Evolutionary conservation across 2,329 filamentous ascomycete genomes (phyloP).

Genomic region (Trichoderma cornu-damae): DNA sequence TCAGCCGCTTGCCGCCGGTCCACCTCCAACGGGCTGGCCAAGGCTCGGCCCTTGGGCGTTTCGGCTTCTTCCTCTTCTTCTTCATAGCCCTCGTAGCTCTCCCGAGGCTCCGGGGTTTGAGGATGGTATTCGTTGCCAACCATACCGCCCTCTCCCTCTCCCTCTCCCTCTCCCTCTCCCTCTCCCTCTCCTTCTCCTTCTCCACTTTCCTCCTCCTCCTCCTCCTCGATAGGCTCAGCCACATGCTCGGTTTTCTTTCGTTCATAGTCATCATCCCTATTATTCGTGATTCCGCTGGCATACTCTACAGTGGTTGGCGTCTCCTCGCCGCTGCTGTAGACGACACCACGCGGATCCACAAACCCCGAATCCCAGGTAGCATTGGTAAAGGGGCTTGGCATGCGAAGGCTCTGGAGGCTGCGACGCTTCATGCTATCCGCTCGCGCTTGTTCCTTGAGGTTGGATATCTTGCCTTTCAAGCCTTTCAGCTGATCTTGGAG

Average conservation of each 20-base stretch:
- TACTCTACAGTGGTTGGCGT: background rate
- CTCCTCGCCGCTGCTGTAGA: conserved; percentile 24
- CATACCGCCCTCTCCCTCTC: background rate
- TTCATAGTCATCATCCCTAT: background rate
- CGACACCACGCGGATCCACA: conserved; percentile 24
- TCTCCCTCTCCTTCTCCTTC: background rate
- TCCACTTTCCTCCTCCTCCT: background rate
- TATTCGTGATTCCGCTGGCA: background rate
- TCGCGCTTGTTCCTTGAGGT: conserved; percentile 68
- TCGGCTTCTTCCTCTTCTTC: background rate
- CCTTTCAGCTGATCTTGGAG: conserved; percentile 82
- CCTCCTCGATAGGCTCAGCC: background rate
- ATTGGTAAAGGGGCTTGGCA: conserved; percentile 73
- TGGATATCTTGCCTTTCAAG: conserved; percentile 79
- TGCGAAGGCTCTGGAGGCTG: conserved; percentile 70
- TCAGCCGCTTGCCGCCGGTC: background rate
- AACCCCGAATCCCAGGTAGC: conserved; percentile 40
- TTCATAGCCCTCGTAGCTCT: background rate
- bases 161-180: background rate
- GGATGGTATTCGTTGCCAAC: background rate
- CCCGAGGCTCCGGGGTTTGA: conserved; percentile 6
- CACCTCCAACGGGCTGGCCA: background rate
- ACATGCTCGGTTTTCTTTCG: background rate
- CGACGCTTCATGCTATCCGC: conserved; percentile 73
- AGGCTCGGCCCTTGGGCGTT: background rate